Base-by-base conservation (phyloP, 140 eudicot species). In the Anethum foeniculum region DNA sequence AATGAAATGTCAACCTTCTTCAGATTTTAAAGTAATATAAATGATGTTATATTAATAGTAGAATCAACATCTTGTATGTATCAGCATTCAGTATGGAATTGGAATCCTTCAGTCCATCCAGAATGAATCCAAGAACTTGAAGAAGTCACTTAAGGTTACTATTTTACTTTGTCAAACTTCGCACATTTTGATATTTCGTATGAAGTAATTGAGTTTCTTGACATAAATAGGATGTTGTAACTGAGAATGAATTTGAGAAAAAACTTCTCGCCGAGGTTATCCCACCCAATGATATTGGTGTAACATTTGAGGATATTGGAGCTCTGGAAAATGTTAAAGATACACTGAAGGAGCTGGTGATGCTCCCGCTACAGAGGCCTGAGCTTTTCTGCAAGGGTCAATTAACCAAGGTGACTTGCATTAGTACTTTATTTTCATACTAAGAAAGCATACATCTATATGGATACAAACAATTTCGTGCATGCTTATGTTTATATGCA, bases 321-420 rank as follows among this genome's bases (percentile, higher is more conserved):
- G 99, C 99, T 25, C 91, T 95, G 25, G 97, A 95, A 85, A 92
- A 92, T 84, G 97, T 95, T 69, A 95, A 95, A 85, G 99, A 95
- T 79, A 92, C 97, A 14, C 84, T 95, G 79, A 95, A 92, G 88
- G 99, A 95, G 86, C 84, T 95, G 85, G 99, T 95, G 83, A 95
- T 95, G 99, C 97, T 92, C 76, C 99, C 99, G 79, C 83, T 95
- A 21, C 97, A 92, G 80, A 86, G 99, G 72, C 99, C 97, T 0
- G 99, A 95, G 81, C 97, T 95, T 81, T 95, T 95, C 79, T 88
- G 97, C 93, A 95, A 95, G 88, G 99, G 99, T 69, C 97, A 95
- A 81, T 81, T 95, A 79, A 88, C 97, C 54, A 95, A 95, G 97
- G 99, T 93, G 36, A 28, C 18, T 44, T 79, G 6, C 81, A 6